Base-by-base conservation (phyloP, 306 rosid genomes). In the Senna siamea region DNA sequence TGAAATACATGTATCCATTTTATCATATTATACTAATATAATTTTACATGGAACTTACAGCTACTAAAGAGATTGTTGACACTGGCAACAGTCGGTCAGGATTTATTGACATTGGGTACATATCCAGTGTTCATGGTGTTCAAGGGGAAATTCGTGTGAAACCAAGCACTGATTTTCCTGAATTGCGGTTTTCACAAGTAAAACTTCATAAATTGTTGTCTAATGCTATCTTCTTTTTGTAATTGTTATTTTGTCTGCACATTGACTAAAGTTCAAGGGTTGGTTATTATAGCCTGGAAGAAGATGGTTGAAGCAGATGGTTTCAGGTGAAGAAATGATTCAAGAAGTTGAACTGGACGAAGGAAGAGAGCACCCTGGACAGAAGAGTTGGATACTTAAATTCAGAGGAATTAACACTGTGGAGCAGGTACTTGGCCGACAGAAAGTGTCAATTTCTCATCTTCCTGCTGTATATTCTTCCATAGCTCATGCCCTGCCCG, bases 361-460 rank as follows among this genome's bases (percentile, higher is more conserved):
- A 79, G 99, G 97, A 73, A 89, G 95, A 82, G 95, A 88, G 44
- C 92, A 94, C 69, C 80, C 89, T 73, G 97, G 95, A 60, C 88
- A 79, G 78, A 88, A 89, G 80, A 81, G 86, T 76, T 94, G 99
- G 97, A 87, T 94, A 66, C 86, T 94, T 44, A 92, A 78, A 78
- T 85, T 94, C 80, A 73, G 61, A 78, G 97, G 92, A 74, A 77
- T 91, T 75, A 80, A 94, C 65, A 67, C 92, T 0, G 92, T 74
- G 38, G 99, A 94, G 5, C 88, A 89, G 89, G 98, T 87, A 69
- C 26, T 53, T 53, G 20, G 18, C 30, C 22, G 8, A 46, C 38
- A 56, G 63, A 30, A 34, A 3, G 23, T 37, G 46, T 5, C 46
- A 9, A 6, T 53, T 34, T 68, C 5, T 4, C 17, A 22, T 61